phyloP scores from a whole-genome alignment of 192 early-diverging fungal species.

The Coemansia sp. region DNA sequence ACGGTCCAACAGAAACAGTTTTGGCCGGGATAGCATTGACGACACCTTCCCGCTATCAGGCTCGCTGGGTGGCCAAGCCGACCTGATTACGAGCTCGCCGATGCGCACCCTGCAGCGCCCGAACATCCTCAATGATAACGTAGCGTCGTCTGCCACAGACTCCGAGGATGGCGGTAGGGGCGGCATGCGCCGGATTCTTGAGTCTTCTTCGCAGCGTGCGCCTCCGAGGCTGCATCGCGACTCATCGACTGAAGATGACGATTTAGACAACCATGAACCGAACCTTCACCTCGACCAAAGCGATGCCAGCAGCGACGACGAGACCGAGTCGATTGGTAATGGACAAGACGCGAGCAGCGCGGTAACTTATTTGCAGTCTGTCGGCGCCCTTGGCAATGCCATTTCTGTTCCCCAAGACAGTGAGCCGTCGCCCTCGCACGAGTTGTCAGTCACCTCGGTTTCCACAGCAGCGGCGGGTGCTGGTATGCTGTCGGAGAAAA shows the following conservation, averaged over 20 bases:
- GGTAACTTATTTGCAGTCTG: conserved; percentile 26
- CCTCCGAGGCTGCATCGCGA: conserved; percentile 22
- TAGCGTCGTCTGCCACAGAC: conserved; percentile 18
- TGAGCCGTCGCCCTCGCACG: conserved; percentile 18
- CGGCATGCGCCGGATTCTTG: conserved; percentile 20
- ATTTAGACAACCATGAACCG: conserved; percentile 36
- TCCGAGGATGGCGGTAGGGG: conserved; percentile 17
- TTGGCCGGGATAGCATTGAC: conserved; percentile 8
- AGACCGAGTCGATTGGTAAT: conserved; percentile 13
- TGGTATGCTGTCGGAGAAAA: conserved; percentile 25
- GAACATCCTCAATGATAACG: conserved; percentile 10
- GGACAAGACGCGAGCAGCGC: conserved; percentile 23
- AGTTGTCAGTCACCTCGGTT: conserved; percentile 17
- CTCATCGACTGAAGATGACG: conserved; percentile 45
- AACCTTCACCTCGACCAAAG: conserved; percentile 52
- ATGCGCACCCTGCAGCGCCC: conserved; percentile 25
- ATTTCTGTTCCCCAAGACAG: conserved; percentile 3
- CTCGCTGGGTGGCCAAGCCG: conserved; percentile 24
- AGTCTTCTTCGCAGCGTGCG: conserved; percentile 22
- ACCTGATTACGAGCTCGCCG: conserved; percentile 41
- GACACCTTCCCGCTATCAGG: conserved; percentile 10
- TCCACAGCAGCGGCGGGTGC: conserved; percentile 13
- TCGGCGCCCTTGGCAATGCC: conserved; percentile 13
- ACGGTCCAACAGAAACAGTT: conserved; percentile 21
- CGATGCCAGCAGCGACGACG: conserved; percentile 44